These are phyloP conservation scores for Rhododendron simsii DNA, from an alignment of 148 eudicot species.

Conservation along the genomic window DNA sequence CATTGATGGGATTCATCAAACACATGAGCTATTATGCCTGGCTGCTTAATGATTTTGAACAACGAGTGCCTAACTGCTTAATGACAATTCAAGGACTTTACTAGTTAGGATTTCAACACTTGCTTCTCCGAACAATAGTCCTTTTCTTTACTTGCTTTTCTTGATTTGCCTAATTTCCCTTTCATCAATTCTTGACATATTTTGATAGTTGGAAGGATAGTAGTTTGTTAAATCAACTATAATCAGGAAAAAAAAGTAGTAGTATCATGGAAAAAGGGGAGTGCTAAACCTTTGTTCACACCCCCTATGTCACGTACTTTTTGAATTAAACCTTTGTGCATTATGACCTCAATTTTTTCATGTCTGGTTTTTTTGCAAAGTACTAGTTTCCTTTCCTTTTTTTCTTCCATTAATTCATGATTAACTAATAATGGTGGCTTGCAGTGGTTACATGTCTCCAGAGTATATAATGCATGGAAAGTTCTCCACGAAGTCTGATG, in stretches of 20 bases:
- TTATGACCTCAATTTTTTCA: neutral
- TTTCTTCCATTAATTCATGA: neutral
- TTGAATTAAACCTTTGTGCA: too few relatives aligned
- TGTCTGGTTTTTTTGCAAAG: neutral
- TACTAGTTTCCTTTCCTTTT: too few relatives aligned
- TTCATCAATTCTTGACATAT: neutral
- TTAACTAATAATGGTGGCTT: neutral
- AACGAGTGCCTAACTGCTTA: too few relatives aligned
- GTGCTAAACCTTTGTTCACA: neutral
- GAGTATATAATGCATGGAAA: constrained; percentile 41
- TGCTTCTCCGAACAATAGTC: neutral
- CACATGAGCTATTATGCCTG: too few relatives aligned
- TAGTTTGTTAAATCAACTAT: too few relatives aligned
- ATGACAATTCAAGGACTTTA: neutral
- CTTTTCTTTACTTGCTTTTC: neutral
- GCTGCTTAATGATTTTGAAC: too few relatives aligned
- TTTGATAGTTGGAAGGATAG: too few relatives aligned
- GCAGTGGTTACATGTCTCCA: constrained; percentile 21
- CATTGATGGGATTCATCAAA: too few relatives aligned
- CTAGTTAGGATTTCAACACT: neutral
- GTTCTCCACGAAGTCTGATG: constrained; percentile 50
- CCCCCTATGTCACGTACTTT: too few relatives aligned
- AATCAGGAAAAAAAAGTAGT: too few relatives aligned
- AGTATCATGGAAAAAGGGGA: neutral
- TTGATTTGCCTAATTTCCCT: too few relatives aligned